Evolutionary conservation across 805 yeast genomes (phyloP).

Genomic region (Candida chilensis): DNA sequence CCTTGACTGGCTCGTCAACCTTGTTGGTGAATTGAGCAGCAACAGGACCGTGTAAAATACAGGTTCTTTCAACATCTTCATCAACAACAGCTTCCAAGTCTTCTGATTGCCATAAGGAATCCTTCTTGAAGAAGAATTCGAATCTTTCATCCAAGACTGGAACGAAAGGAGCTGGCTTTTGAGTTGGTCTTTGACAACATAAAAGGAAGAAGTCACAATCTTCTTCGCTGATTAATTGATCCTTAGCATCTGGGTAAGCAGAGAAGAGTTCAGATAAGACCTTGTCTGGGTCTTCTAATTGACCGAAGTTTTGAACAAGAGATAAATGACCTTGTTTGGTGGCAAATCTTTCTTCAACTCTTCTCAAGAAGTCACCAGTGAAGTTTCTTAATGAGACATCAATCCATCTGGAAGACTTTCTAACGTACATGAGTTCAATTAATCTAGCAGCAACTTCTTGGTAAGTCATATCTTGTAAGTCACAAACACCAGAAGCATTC

Average conservation of each 20-base stretch:
- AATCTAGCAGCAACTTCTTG: slow-evolving; percentile 81
- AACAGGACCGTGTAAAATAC: slow-evolving; percentile 97
- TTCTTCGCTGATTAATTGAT: slow-evolving; percentile 87
- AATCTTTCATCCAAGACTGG: slow-evolving; percentile 92
- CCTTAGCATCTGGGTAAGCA: slow-evolving; percentile 64
- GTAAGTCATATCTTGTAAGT: slow-evolving; percentile 92
- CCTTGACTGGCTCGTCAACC: slow-evolving; percentile 89
- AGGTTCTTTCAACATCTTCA: slow-evolving; percentile 96
- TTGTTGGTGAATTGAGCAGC: slow-evolving; percentile 86
- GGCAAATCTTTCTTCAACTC: slow-evolving; percentile 95
- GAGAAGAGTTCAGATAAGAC: slow-evolving; percentile 52
- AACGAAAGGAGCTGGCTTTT: slow-evolving; percentile 97
- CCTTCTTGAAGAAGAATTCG: slow-evolving; percentile 96
- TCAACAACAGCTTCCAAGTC: slow-evolving; percentile 93
- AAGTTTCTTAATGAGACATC: slow-evolving; percentile 81
- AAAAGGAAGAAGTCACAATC: slow-evolving; percentile 90
- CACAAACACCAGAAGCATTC: slow-evolving; percentile 73
- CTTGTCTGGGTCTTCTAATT: slow-evolving; percentile 58
- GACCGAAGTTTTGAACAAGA: slow-evolving; percentile 62
- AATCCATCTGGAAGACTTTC: slow-evolving; percentile 77
- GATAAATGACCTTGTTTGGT: slow-evolving; percentile 43
- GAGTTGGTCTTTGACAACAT: slow-evolving; percentile 72
- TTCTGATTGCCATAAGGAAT: slow-evolving; percentile 98
- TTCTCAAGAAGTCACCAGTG: slow-evolving; percentile 77
- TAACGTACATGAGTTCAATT: slow-evolving; percentile 81